These are phyloP conservation scores for Fragilaria radians DNA, from an alignment of 108 stramenopile genomes.

Conservation along the genomic window DNA sequence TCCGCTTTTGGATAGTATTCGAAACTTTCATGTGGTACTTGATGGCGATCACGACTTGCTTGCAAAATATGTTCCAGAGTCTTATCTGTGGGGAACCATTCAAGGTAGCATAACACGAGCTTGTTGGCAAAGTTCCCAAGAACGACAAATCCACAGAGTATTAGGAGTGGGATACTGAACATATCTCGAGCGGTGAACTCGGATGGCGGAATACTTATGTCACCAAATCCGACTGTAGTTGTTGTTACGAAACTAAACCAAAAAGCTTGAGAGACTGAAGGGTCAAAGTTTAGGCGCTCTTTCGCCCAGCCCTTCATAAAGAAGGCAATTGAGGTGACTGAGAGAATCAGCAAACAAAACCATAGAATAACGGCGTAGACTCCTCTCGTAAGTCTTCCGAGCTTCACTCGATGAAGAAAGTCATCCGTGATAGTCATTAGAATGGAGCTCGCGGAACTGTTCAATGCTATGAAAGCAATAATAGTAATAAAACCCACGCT, in stretches of 20 bases:
- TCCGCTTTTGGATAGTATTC: too few species aligned
- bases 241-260: conserved; percentile 43
- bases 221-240: conserved; percentile 22
- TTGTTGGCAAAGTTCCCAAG: conserved; percentile 31
- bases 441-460: conserved; percentile 32
- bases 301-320: neutral
- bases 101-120: too few species aligned
- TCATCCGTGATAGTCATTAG: conserved; percentile 33
- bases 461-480: conserved; percentile 34
- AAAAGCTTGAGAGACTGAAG: neutral
- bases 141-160: conserved; percentile 36
- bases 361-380: neutral
- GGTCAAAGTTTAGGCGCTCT: neutral
- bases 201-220: neutral
- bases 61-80: too few species aligned
- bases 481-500: conserved; percentile 38
- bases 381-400: neutral
- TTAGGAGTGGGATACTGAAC: conserved; percentile 12
- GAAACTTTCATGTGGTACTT: too few species aligned
- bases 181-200: conserved; percentile 8
- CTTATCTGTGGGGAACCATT: too few species aligned
- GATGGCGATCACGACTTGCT: too few species aligned
- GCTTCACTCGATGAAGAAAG: neutral
- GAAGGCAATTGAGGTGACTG: neutral
- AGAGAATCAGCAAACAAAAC: neutral